phyloP scores from a whole-genome alignment of 345 rosid genomes.

The Ailanthus altissimus region DNA sequence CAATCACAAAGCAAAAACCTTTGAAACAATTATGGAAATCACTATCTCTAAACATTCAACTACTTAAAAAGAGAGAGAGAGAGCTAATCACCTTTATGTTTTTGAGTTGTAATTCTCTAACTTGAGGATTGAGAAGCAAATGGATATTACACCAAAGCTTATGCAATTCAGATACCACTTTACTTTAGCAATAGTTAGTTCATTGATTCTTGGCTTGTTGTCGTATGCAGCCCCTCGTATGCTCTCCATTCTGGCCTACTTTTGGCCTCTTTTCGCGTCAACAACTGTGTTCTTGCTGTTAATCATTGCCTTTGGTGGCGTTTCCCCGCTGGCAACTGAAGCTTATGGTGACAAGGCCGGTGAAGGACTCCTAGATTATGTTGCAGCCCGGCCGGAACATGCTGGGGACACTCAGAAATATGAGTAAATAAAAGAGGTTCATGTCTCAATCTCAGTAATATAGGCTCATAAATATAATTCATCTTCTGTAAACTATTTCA shows the following conservation, averaged over 20 bases:
- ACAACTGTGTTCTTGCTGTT: constrained; percentile 62
- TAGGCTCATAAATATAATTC: background rate
- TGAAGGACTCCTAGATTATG: constrained; percentile 65
- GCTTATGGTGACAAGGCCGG: constrained; percentile 46
- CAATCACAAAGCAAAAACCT: constrained; percentile 11
- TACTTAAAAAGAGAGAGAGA: background rate
- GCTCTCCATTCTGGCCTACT: constrained; percentile 54
- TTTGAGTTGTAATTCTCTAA: background rate
- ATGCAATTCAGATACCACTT: constrained; percentile 58
- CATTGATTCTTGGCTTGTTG: constrained; percentile 34
- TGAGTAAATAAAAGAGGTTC: background rate
- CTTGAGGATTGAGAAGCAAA: constrained; percentile 23
- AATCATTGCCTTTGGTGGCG: constrained; percentile 62
- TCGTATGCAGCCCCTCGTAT: constrained; percentile 63
- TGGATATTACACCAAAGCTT: constrained; percentile 56
- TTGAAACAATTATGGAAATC: constrained; percentile 9
- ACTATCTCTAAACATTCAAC: constrained; percentile 5
- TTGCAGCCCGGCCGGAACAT: constrained; percentile 47
- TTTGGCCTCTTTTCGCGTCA: constrained; percentile 92
- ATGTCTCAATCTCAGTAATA: background rate
- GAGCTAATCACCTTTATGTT: background rate
- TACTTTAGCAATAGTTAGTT: constrained; percentile 33
- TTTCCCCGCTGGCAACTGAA: constrained; percentile 47
- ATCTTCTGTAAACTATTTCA: constrained; percentile 11
- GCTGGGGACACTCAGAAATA: constrained; percentile 25